phyloP scores from a whole-genome alignment of 164 flowering plant genomes.

The Paratinospora sagittata region DNA sequence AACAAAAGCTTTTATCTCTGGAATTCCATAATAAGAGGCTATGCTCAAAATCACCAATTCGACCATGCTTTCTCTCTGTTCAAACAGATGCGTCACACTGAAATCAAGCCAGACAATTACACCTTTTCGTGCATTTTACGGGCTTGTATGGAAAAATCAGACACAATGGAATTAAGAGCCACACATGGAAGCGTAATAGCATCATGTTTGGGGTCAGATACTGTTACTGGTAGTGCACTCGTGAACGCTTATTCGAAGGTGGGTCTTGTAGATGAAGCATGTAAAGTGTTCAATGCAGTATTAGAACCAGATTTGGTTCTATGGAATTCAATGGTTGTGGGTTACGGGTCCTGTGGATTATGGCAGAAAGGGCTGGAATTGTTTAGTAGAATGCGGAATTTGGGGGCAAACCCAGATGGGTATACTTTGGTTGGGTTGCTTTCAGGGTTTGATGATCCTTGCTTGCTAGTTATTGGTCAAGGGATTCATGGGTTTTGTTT shows the following conservation, averaged over 20 bases:
- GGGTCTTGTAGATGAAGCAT: slow-evolving; percentile 45
- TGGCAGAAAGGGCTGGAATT: slow-evolving; percentile 42
- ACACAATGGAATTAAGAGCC: slow-evolving; percentile 27
- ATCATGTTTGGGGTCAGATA: slow-evolving; percentile 45
- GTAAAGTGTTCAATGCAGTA: slow-evolving; percentile 42
- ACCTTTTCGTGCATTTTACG: slow-evolving; percentile 71
- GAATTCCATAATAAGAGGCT: slow-evolving; percentile 82
- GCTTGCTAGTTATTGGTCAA: slow-evolving; percentile 34
- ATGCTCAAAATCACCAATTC: slow-evolving; percentile 40
- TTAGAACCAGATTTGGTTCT: slow-evolving; percentile 53
- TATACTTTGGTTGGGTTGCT: slow-evolving; percentile 59
- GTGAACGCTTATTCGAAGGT: slow-evolving; percentile 61
- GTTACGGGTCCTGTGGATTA: slow-evolving; percentile 41
- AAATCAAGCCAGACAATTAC: slow-evolving; percentile 52
- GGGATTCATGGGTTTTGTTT: slow-evolving; percentile 60
- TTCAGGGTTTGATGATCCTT: slow-evolving; percentile 30
- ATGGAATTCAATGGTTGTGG: slow-evolving; percentile 66
- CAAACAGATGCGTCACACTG: slow-evolving; percentile 33
- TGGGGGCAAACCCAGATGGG: slow-evolving; percentile 53
- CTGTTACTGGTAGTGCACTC: slow-evolving; percentile 53
- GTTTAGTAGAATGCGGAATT: slow-evolving; percentile 39
- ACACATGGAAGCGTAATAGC: slow-evolving; percentile 47
- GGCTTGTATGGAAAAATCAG: slow-evolving; percentile 42
- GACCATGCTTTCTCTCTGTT: slow-evolving; percentile 43
- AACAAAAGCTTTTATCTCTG: slow-evolving; percentile 58